Percentiles rank a stretch among this genome's conserved stretches.
phyloP scores from a whole-genome alignment of 2,329 filamentous ascomycete species.

The Penicillium sclerotigenum region DNA sequence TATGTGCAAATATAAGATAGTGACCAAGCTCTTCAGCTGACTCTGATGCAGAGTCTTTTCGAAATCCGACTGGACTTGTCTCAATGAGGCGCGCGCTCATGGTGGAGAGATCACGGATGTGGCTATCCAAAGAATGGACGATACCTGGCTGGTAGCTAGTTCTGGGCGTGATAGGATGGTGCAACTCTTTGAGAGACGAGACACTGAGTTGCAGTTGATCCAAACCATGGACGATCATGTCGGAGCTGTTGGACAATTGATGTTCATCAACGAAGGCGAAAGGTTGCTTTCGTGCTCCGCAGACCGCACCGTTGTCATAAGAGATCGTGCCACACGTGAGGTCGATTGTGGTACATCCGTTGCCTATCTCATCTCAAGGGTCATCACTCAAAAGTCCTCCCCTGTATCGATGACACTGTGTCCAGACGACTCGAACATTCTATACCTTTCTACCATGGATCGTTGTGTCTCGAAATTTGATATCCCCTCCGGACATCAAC shows the following conservation, averaged over 20 bases:
- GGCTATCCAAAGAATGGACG: slow-evolving; percentile 63
- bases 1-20: slow-evolving; percentile 28
- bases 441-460: slow-evolving; percentile 62
- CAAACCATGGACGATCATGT: slow-evolving; percentile 93
- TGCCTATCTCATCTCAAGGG: slow-evolving; percentile 72
- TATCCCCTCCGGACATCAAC: slow-evolving; percentile 64
- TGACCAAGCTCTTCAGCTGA: slow-evolving; percentile 15
- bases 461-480: slow-evolving; percentile 59
- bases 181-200: slow-evolving; percentile 71
- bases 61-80: slow-evolving; percentile 55
- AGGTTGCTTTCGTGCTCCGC: slow-evolving; percentile 80
- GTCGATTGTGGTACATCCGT: slow-evolving; percentile 53
- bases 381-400: slow-evolving; percentile 79
- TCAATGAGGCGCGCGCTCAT: slow-evolving; percentile 79
- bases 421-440: slow-evolving; percentile 55
- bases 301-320: slow-evolving; percentile 80
- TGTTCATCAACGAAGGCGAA: slow-evolving; percentile 68
- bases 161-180: slow-evolving; percentile 88
- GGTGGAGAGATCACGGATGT: slow-evolving; percentile 80
- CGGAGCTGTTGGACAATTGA: slow-evolving; percentile 73
- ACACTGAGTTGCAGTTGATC: slow-evolving; percentile 67
- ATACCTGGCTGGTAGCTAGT: slow-evolving; percentile 68
- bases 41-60: slow-evolving; percentile 28
- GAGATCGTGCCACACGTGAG: slow-evolving; percentile 71
- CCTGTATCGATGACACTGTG: slow-evolving; percentile 79